Base-by-base conservation (phyloP, 495 filamentous ascomycete species). In the Pseudotulostoma volvatum region DNA sequence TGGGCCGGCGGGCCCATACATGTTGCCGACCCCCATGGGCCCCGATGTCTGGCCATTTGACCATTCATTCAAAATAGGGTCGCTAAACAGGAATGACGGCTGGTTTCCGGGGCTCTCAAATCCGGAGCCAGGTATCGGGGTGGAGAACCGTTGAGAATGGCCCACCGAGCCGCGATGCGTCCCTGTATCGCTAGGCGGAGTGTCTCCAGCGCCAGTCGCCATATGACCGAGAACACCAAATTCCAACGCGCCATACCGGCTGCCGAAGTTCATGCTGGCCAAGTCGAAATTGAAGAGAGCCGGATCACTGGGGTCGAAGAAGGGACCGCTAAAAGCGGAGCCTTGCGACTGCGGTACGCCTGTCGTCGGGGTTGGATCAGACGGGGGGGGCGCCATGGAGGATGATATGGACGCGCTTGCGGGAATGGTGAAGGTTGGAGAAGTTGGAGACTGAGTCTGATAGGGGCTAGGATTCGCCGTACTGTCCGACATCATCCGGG, bases 181-280 rank as follows among this genome's bases (percentile, higher is more conserved):
- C 40, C 52, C 60, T 8, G 59, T 63, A 39, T 93, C 84, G 43
- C 65, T 76, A 9, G 79, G 74, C 4, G 76, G 77, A 1, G 81
- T 84, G 38, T 87, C 84, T 14, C 74, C 80, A 2, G 81, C 83
- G 1, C 82, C 84, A 13, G 77, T 84, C 19, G 83, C 81, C 81
- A 97, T 88, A 50, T 94, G 86, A 14, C 83, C 82, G 3, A 97
- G 74, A 74, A 93, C 93, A 15, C 83, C 77, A 50, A 95, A 93
- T 54, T 97, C 90, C 42, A 92, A 57, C 20, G 84, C 86, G 41
- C 84, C 87, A 48, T 94, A 97, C 21, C 88, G 82, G 50, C 88
- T 95, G 34, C 84, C 86, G 51, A 96, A 97, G 55, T 94, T 93
- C 48, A 93, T 68, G 36, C 84, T 84, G 23, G 90, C 84, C 2